Conservation (phyloP, 306 rosid species). For the Potentilla sterilis region DNA sequence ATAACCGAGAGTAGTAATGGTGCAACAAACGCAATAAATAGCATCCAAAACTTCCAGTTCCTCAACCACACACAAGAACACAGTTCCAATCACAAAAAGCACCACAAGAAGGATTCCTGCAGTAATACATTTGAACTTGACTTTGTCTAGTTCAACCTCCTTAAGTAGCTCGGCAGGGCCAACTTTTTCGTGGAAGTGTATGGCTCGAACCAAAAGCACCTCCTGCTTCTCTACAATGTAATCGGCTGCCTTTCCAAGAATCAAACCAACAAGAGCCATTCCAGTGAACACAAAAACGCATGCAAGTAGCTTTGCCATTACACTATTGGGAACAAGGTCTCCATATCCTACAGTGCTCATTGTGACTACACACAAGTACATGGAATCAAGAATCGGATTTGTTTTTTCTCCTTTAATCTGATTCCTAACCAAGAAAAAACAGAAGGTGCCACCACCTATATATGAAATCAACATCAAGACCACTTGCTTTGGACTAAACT, state of each 20-base stretch:
- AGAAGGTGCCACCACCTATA: constrained; percentile 65
- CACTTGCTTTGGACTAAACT: constrained; percentile 45
- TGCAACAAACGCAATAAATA: constrained; percentile 76
- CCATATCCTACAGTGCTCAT: constrained; percentile 93
- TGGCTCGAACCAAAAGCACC: constrained; percentile 47
- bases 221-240: constrained; percentile 79
- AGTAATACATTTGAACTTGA: constrained; percentile 53
- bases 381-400: constrained; percentile 58
- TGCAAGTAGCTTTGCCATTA: constrained; percentile 64
- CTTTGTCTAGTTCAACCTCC: constrained; percentile 47
- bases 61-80: constrained; percentile 53
- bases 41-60: constrained; percentile 55
- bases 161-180: constrained; percentile 37
- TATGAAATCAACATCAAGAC: constrained; percentile 37
- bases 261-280: constrained; percentile 61
- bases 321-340: constrained; percentile 72
- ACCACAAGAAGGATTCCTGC: constrained; percentile 35
- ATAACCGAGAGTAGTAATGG: constrained; percentile 80
- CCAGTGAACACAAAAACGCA: constrained; percentile 72
- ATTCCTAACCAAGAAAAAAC: constrained; percentile 57
- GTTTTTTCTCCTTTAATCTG: constrained; percentile 63
- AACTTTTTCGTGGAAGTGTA: constrained; percentile 30
- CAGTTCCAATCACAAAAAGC: constrained; percentile 50
- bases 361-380: constrained; percentile 82
- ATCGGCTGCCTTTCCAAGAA: constrained; percentile 77